Percentiles rank a stretch among this genome's conserved stretches.
Evolutionary conservation across 768 basidiomycete genomes (phyloP).

Genomic region (Pseudohyphozyma bogoriensis): DNA sequence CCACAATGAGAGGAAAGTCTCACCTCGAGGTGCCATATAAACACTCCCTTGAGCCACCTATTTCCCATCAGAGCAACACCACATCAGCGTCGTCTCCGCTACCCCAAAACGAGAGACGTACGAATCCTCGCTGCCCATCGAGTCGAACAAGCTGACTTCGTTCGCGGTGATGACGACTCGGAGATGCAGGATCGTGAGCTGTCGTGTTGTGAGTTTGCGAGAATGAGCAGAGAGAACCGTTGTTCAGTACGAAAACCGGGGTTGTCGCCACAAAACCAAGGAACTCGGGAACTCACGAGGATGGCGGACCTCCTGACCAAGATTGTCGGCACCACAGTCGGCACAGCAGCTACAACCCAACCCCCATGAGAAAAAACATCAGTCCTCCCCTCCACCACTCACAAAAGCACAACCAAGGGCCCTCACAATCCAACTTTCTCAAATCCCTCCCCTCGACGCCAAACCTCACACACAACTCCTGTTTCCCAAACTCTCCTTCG

Average conservation of each 20-base stretch:
- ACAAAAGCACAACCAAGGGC: constrained; percentile 33
- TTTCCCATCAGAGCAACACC: background rate
- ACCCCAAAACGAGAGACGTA: too few species aligned
- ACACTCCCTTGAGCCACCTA: constrained; percentile 24
- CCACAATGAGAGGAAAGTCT: too few species aligned
- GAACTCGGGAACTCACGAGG: constrained; percentile 37
- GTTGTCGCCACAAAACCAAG: background rate
- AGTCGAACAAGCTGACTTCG: constrained; percentile 81
- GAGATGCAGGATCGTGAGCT: constrained; percentile 83
- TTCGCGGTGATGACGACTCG: constrained; percentile 90
- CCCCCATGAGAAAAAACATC: too few species aligned
- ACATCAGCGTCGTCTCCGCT: background rate
- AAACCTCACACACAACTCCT: constrained; percentile 78
- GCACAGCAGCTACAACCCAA: too few species aligned
- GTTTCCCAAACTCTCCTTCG: constrained; percentile 79
- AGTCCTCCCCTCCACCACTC: too few species aligned
- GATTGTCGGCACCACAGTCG: constrained; percentile 73
- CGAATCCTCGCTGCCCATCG: constrained; percentile 56
- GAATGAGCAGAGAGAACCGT: constrained; percentile 41
- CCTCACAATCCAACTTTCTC: constrained; percentile 89
- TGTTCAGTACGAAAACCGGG: background rate
- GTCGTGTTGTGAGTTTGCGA: too few species aligned
- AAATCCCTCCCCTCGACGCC: constrained; percentile 86
- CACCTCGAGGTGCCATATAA: constrained; percentile 24
- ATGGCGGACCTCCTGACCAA: constrained; percentile 78